Percentiles rank a stretch among this genome's conserved stretches.
These are phyloP conservation scores for Alternaria ventricosa DNA, from an alignment of 2,329 filamentous ascomycete species.

Conservation along the genomic window DNA sequence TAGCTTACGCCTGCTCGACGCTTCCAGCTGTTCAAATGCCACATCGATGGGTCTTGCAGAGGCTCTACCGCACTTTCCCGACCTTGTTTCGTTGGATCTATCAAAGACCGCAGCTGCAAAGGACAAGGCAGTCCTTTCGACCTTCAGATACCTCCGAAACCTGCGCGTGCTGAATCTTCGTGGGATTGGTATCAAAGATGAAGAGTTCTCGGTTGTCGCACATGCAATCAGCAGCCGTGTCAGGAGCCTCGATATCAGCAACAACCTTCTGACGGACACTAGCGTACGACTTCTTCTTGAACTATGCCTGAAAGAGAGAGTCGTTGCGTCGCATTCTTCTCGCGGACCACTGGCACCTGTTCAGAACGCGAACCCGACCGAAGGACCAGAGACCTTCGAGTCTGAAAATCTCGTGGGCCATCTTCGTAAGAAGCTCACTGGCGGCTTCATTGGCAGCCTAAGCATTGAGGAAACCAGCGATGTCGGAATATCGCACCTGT, in stretches of 20 bases:
- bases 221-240: constrained; percentile 60
- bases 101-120: constrained; percentile 61
- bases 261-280: constrained; percentile 64
- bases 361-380: constrained; percentile 39
- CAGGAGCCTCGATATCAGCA: constrained; percentile 62
- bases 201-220: constrained; percentile 60
- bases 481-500: constrained; percentile 66
- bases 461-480: constrained; percentile 63
- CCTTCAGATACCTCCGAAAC: constrained; percentile 55
- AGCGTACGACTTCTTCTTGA: constrained; percentile 60
- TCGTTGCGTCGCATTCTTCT: constrained; percentile 11
- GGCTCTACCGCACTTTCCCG: constrained; percentile 60
- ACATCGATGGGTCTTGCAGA: constrained; percentile 61
- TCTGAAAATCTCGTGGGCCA: constrained; percentile 61
- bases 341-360: constrained; percentile 29
- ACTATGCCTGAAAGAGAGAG: constrained; percentile 54
- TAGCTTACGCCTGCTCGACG: constrained; percentile 62
- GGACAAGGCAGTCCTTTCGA: constrained; percentile 56
- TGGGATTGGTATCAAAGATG: constrained; percentile 61
- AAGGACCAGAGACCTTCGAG: constrained; percentile 39
- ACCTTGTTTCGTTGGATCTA: constrained; percentile 64
- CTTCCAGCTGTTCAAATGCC: constrained; percentile 64
- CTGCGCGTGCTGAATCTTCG: constrained; percentile 65
- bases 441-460: constrained; percentile 58
- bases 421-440: constrained; percentile 50